Evolutionary conservation across 1,284 basidiomycete genomes (phyloP), one percentile per base, ranked within the genome.

Genomic region (Rhodotorula glutinis): DNA sequence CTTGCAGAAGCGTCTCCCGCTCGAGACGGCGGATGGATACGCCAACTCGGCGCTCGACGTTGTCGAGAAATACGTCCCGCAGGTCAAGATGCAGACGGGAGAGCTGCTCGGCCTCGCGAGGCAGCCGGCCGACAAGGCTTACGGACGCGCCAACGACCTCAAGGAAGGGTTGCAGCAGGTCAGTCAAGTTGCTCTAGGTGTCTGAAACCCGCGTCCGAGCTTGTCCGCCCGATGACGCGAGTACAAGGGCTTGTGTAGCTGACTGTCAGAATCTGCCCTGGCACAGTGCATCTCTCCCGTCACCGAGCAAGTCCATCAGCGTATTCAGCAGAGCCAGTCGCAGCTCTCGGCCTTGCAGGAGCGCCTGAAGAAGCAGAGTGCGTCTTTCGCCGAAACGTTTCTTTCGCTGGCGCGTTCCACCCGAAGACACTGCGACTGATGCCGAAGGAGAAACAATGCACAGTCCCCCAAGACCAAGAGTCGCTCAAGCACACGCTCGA

Each of bases 51-150:
- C 56, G 1, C 58, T 73, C 27, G 70, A 73, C 63, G 69, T 49
- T 49, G 49, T 73, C 54, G 72, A 73, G 63, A 60, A 61, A 53
- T 59, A 54, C 30, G 69, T 72, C 54, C 72, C 72, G 13, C 43
- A 51, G 30, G 67, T 73, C 67, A 73, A 73, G 61, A 29, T 46
- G 21, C 69, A 71, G 44, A 70, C 69, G 19, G 40, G 44, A 33
- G 65, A 65, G 33, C 33, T 72, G 30, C 13, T 69, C 33, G 56
- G 57, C 17, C 44, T 53, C 43, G 65, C 65, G 21, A 43, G 65
- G 19, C 17, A 62, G 33, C 65, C 72, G 11, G 70, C 70, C n/a
- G 72, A 73, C 23, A 40, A 63, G 14, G 72, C 65, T 3, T 66
- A 53, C 33, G 54, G 46, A 10, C 21, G 62, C 23, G 70, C 67